Base-by-base conservation (phyloP, 2,329 filamentous ascomycete genomes). In the Ophiocordyceps camponoti-floridani region DNA sequence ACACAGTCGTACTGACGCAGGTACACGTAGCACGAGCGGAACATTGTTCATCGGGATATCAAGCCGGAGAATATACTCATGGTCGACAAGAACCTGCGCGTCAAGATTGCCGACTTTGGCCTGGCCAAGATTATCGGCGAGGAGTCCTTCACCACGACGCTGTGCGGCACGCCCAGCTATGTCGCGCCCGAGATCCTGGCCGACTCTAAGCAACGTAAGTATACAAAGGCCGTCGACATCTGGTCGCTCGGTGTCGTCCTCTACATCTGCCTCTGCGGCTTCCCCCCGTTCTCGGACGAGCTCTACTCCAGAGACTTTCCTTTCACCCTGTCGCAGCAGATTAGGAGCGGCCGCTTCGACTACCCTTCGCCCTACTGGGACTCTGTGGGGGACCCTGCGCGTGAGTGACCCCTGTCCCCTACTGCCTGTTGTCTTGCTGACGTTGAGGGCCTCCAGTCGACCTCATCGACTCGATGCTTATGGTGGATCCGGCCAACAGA, bases 121-220 rank as follows among this genome's bases (percentile, higher is more conserved):
- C 72, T 98, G 35, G 89, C 91, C 40, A 98, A 98, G 65, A 96
- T 98, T 51, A 94, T 98, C 51, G 93, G 93, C 49, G 91, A 98
- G 60, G 87, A 95, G 58, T 95, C 89, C 0, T 98, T 98, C 58
- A 96, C 91, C 1, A 95, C 88, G 0, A 96, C 91, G 1, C 67
- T 98, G 50, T 91, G 91, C 59, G 91, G 91, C 50, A 98, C 91
- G n/a, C 91, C 89, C 6, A 91, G 84, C 61, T 94, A 98, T 58
- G 89, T 96, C 48, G 91, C 93, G 1, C 91, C 91, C 1, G 91
- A 98, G 60, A 94, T 98, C 46, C 69, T 98, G 4, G 82, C 87
- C 55, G 83, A 88, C 49, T 78, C 75, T 16, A 81, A 77, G 54
- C 76, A 86, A 48, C 79, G 91, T 51, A 84, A 84, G 57, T 98